Percentiles rank a stretch among this genome's conserved stretches.
phyloP scores from a whole-genome alignment of 495 filamentous ascomycete species.

The Letharia lupina region DNA sequence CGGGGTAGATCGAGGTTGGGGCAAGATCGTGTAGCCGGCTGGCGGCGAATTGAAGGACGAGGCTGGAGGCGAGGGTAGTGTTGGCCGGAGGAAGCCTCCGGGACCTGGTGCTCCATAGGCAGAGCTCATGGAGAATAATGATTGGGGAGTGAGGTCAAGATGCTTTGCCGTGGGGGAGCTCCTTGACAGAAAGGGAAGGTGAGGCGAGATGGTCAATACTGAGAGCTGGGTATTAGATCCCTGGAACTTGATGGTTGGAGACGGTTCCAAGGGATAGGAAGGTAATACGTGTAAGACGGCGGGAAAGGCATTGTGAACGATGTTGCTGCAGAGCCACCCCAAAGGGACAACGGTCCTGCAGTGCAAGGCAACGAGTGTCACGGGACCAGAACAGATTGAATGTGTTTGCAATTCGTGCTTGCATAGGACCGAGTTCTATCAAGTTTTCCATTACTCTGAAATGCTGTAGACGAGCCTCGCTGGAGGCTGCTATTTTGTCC shows the following conservation, averaged over 20 bases:
- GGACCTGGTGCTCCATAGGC: slow-evolving; percentile 27
- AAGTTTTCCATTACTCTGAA: background rate
- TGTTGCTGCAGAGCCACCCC: background rate
- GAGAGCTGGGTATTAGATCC: background rate
- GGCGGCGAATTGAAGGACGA: slow-evolving; percentile 37
- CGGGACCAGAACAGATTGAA: background rate
- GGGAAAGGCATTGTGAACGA: background rate
- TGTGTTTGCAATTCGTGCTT: background rate
- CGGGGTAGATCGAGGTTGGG: slow-evolving; percentile 54
- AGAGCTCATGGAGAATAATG: slow-evolving; percentile 9
- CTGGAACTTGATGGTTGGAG: background rate
- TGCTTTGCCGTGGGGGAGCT: background rate
- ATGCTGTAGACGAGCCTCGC: slow-evolving; percentile 7
- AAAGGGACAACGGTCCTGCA: background rate
- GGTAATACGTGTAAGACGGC: too few species aligned
- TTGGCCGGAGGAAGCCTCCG: slow-evolving; percentile 45
- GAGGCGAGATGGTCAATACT: background rate
- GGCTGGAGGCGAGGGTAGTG: slow-evolving; percentile 47
- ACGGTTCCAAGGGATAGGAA: background rate
- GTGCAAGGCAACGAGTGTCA: background rate
- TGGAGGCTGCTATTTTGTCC: slow-evolving; percentile 10
- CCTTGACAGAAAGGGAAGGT: slow-evolving; percentile 13
- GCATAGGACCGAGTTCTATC: slow-evolving; percentile 3
- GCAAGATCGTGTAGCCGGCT: slow-evolving; percentile 42
- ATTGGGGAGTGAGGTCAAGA: background rate